Evolutionary conservation across 441 rosid species (phyloP).

Genomic region (Adansonia gregorii): DNA sequence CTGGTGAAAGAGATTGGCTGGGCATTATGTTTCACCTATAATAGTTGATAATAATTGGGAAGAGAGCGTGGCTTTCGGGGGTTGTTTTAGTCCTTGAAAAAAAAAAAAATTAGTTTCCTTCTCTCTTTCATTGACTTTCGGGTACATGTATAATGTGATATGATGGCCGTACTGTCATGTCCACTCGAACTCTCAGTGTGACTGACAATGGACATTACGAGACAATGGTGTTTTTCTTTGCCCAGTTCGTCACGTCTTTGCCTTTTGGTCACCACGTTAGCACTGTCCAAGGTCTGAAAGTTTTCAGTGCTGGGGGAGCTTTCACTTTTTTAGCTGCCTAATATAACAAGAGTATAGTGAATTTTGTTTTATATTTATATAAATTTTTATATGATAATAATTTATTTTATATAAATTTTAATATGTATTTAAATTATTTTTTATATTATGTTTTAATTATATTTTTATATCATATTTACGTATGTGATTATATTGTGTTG

Average conservation of each 20-base stretch:
- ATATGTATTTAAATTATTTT: too few species aligned
- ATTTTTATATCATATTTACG: neutral
- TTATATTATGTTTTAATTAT: too few species aligned
- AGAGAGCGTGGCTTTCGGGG: constrained; percentile 16
- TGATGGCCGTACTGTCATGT: constrained; percentile 44
- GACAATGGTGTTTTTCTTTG: constrained; percentile 28
- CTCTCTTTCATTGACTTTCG: neutral
- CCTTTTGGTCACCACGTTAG: neutral
- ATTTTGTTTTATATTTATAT: too few species aligned
- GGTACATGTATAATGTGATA: constrained; percentile 36
- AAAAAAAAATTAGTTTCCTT: neutral
- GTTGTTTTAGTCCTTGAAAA: neutral
- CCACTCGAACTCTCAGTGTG: constrained; percentile 24
- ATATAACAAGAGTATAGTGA: neutral
- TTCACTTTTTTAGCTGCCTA: neutral
- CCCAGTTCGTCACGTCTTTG: neutral
- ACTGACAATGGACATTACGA: constrained; percentile 55
- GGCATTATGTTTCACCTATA: constrained; percentile 3
- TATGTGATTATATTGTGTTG: too few species aligned
- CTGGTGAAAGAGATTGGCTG: neutral
- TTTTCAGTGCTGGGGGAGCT: neutral
- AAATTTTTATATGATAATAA: too few species aligned
- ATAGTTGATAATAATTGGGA: neutral
- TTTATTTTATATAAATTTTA: too few species aligned
- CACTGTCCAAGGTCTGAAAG: neutral